phyloP scores from a whole-genome alignment of 2,329 filamentous ascomycete species.

The Emergomyces pasteurianus region DNA sequence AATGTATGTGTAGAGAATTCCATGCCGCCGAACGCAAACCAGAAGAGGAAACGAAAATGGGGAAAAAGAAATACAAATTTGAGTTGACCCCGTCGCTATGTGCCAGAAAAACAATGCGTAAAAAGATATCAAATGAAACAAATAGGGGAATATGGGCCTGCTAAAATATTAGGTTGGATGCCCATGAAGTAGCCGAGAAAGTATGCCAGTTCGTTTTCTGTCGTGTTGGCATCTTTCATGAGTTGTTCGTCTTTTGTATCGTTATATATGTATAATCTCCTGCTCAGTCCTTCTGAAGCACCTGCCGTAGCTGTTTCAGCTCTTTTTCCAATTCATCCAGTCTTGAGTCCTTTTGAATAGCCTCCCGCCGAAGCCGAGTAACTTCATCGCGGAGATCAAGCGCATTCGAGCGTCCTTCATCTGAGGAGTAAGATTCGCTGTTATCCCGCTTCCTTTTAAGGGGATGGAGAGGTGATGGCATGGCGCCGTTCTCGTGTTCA shows the following conservation, averaged over 20 bases:
- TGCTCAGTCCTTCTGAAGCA: neutral
- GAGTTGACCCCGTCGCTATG: neutral
- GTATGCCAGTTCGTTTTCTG: too few species aligned
- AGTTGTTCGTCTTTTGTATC: neutral
- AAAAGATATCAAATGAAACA: neutral
- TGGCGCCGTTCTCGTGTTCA: conserved; percentile 1
- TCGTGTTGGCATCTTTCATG: neutral
- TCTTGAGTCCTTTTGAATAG: conserved; percentile 43
- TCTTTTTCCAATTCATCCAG: conserved; percentile 27
- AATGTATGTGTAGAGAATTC: neutral
- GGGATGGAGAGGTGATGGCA: neutral
- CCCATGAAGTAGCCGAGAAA: neutral
- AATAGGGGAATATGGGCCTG: neutral
- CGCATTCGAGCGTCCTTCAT: conserved; percentile 21
- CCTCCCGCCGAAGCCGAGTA: conserved; percentile 55
- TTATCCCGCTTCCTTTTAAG: conserved; percentile 15
- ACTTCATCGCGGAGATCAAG: conserved; percentile 48
- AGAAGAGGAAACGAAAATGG: neutral
- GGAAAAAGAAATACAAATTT: neutral
- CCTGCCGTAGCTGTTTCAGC: conserved; percentile 7
- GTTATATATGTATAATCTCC: too few species aligned
- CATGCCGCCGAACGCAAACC: neutral
- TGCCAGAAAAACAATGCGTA: neutral
- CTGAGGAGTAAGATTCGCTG: conserved; percentile 21
- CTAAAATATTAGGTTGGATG: neutral